Conservation (phyloP, 2,329 filamentous ascomycete genomes). For the Fusarium succisae region DNA sequence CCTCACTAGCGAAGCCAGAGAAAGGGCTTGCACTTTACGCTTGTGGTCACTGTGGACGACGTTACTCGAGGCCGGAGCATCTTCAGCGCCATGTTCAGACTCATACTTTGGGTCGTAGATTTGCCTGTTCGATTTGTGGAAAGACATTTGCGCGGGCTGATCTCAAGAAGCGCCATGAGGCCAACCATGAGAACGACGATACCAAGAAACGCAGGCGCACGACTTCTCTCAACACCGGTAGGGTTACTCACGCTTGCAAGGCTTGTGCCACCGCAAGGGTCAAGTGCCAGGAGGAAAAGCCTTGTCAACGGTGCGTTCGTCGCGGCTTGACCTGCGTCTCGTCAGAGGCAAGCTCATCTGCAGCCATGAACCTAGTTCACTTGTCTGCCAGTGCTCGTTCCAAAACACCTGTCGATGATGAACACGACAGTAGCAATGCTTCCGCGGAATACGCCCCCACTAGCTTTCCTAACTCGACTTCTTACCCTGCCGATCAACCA, state of each 20-base stretch:
- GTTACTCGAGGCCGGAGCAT: slow-evolving; percentile 64
- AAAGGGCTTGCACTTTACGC: slow-evolving; percentile 54
- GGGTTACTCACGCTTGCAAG: slow-evolving; percentile 63
- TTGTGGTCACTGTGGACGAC: slow-evolving; percentile 61
- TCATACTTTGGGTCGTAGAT: slow-evolving; percentile 61
- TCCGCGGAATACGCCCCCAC: slow-evolving; percentile 15
- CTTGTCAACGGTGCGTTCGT: slow-evolving; percentile 60
- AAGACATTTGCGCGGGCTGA: slow-evolving; percentile 65
- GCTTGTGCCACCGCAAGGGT: slow-evolving; percentile 62
- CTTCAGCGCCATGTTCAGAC: slow-evolving; percentile 62
- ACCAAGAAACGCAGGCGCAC: slow-evolving; percentile 59
- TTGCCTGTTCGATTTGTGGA: slow-evolving; percentile 60
- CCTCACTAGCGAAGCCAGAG: slow-evolving; percentile 34
- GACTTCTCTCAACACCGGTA: slow-evolving; percentile 56
- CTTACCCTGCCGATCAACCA: slow-evolving; percentile 20
- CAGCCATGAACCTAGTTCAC: slow-evolving; percentile 56
- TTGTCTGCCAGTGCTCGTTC: slow-evolving; percentile 51
- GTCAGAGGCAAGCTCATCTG: slow-evolving; percentile 50
- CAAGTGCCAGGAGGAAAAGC: slow-evolving; percentile 65
- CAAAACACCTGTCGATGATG: slow-evolving; percentile 34
- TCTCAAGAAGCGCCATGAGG: slow-evolving; percentile 61
- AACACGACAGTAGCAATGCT: slow-evolving; percentile 25
- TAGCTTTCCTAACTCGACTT: slow-evolving; percentile 3
- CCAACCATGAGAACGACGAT: slow-evolving; percentile 61
- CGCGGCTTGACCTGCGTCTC: slow-evolving; percentile 57